These are phyloP conservation scores for Miscanthus lutarioriparius DNA, from an alignment of 176 grass and related monocot genomes.

Conservation along the genomic window DNA sequence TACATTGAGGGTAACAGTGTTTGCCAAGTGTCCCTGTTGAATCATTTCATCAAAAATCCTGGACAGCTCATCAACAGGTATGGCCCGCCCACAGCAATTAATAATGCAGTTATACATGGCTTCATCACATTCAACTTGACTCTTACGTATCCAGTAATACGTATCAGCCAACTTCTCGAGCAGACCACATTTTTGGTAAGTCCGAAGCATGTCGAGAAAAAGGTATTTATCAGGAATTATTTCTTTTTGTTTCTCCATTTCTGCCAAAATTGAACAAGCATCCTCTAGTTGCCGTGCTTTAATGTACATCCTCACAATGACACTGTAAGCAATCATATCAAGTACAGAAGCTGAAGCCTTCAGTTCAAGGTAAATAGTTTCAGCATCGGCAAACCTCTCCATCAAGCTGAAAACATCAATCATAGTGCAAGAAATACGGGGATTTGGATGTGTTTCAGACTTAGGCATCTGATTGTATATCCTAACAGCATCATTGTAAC, in stretches of 20 bases:
- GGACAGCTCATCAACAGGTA: constrained; percentile 85
- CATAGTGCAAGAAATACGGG: constrained; percentile 79
- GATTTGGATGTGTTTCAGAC: constrained; percentile 52
- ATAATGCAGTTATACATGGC: constrained; percentile 94
- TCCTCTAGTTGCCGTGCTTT: constrained; percentile 61
- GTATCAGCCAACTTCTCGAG: constrained; percentile 70
- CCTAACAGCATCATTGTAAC: constrained; percentile 61
- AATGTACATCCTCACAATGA: constrained; percentile 80
- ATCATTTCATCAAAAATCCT: constrained; percentile 94
- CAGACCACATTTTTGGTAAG: constrained; percentile 68
- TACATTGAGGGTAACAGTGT: constrained; percentile 78
- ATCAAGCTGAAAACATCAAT: constrained; percentile 78
- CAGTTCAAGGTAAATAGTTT: constrained; percentile 62
- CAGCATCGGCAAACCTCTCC: constrained; percentile 71
- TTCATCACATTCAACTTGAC: constrained; percentile 68
- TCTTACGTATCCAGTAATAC: constrained; percentile 87
- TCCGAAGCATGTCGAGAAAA: constrained; percentile 87
- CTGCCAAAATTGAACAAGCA: constrained; percentile 77
- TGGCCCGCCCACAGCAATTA: constrained; percentile 78
- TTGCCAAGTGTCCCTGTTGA: constrained; percentile 50
- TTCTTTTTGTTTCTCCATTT: constrained; percentile 76
- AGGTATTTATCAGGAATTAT: constrained; percentile 88
- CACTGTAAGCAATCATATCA: constrained; percentile 91
- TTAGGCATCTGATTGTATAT: constrained; percentile 69
- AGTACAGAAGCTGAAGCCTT: constrained; percentile 49